These are phyloP conservation scores for Penicillium decumbens DNA, from an alignment of 2,329 filamentous ascomycete species.

Conservation along the genomic window DNA sequence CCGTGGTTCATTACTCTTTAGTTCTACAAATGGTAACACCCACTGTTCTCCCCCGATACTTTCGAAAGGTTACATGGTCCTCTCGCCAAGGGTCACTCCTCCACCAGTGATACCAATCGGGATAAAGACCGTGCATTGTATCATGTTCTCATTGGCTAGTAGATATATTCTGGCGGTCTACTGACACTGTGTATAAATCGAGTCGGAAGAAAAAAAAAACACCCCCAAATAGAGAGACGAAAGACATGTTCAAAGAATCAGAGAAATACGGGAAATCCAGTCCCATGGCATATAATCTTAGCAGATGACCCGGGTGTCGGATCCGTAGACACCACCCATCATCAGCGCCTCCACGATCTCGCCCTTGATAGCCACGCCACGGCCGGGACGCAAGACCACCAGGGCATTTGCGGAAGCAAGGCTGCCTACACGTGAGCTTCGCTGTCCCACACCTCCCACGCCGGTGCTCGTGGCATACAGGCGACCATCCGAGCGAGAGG, in stretches of 20 bases:
- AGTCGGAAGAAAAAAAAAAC: conserved; percentile 1
- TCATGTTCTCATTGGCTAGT: conserved; percentile 10
- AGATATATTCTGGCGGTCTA: conserved; percentile 9
- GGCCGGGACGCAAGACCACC: conserved; percentile 53
- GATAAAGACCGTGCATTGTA: background rate
- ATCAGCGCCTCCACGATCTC: conserved; percentile 70
- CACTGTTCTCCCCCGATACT: too few species aligned
- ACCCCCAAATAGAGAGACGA: background rate
- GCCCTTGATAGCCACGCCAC: conserved; percentile 62
- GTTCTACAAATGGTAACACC: too few species aligned
- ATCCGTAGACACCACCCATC: conserved; percentile 55
- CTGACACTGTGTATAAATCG: background rate
- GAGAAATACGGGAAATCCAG: conserved; percentile 9
- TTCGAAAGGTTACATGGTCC: background rate
- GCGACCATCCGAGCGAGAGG: conserved; percentile 58
- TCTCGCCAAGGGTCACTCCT: background rate
- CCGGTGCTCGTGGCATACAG: conserved; percentile 79
- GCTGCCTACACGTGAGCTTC: conserved; percentile 85
- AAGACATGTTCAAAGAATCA: conserved; percentile 1
- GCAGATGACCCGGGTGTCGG: conserved; percentile 19
- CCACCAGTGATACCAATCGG: background rate
- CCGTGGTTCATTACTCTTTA: too few species aligned
- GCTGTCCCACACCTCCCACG: conserved; percentile 56
- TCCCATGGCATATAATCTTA: conserved; percentile 10
- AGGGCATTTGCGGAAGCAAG: conserved; percentile 84